Conservation (phyloP, 2,329 filamentous ascomycete species). For the Cercospora janseana region DNA sequence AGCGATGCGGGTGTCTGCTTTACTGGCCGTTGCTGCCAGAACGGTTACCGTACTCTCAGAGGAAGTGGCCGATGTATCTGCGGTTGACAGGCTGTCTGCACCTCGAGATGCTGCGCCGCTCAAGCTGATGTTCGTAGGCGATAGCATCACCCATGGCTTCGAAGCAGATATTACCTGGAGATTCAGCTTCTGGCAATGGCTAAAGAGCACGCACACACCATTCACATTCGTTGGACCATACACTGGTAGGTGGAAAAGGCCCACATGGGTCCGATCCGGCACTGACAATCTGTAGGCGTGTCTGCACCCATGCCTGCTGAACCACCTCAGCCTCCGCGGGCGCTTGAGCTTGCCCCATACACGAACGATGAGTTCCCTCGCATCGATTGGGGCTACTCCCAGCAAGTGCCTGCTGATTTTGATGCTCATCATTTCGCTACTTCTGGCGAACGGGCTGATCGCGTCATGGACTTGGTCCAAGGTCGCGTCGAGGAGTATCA, state of each 20-base stretch:
- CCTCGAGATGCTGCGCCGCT: background rate
- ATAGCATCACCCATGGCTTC: slow-evolving; percentile 29
- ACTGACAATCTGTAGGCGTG: slow-evolving; percentile 3
- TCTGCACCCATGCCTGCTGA: slow-evolving; percentile 3
- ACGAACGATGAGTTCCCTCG: slow-evolving; percentile 1
- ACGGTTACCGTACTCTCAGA: background rate
- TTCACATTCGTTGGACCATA: slow-evolving; percentile 42
- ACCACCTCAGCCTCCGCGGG: slow-evolving; percentile 11
- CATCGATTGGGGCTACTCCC: slow-evolving; percentile 37
- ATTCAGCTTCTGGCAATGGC: slow-evolving; percentile 46
- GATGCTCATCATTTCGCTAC: slow-evolving; percentile 24
- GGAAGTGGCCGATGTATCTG: background rate
- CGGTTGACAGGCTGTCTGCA: background rate
- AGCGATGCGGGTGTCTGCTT: background rate
- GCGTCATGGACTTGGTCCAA: slow-evolving; percentile 34
- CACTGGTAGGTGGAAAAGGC: slow-evolving; percentile 8
- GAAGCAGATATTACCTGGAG: slow-evolving; percentile 48
- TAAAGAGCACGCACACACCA: slow-evolving; percentile 29
- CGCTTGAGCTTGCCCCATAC: background rate
- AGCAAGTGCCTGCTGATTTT: slow-evolving; percentile 31
- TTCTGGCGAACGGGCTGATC: slow-evolving; percentile 37
- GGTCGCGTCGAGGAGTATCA: slow-evolving; percentile 32
- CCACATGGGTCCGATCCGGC: background rate
- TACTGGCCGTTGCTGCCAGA: background rate
- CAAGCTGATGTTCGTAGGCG: slow-evolving; percentile 28